Evolutionary conservation across 345 rosid genomes (phyloP), one percentile per base, ranked within the genome.

Genomic region (Bruguiera gymnorhiza): DNA sequence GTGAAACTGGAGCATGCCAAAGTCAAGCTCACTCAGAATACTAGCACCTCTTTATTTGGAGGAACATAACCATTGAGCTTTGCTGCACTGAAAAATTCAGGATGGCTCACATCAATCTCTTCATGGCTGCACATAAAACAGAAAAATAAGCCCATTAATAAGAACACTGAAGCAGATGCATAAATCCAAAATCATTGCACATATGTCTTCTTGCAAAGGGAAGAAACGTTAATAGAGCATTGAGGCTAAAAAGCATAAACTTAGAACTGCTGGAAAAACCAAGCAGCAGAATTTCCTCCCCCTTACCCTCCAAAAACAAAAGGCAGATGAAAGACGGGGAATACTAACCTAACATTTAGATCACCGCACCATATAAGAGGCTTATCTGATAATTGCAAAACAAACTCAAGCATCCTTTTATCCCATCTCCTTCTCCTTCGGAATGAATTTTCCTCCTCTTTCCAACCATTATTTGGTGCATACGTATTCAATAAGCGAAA

Each of bases 291-390:
- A 55, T 55, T 55, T 8, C 59, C 10, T 23, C 27, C 30, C 4
- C 36, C 24, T 18, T 20, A 18, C 6, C 11, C 32, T 15, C 46
- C 46, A 32, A 60, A 50, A 43, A 3, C 46, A 65, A 43, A 43
- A 56, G 52, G 59, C 4, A 15, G 32, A 62, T 52, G 66, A 60
- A 29, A 62, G 26, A 21, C 24, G 6, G 4, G 68, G 50, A 5
- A 24, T 18, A 46, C 83, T 73, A 63, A 83, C 97, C 99, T 95
- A 60, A 89, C 97, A 80, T 95, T 95, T 75, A 95, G 82, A 83
- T 95, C 99, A 54, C 99, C 99, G 50, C 97, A 95, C 97, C 99
- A 92, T 60, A 95, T 87, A 54, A 95, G 84, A 81, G 96, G 96
- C 79, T 92, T 95, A 78, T 87, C 91, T 55, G 96, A 87, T 21